A percentile compares a stretch with the other conserved stretches of the same genome.
Conservation (phyloP, 208 protist genomes). For the Crithidia brevicula region DNA sequence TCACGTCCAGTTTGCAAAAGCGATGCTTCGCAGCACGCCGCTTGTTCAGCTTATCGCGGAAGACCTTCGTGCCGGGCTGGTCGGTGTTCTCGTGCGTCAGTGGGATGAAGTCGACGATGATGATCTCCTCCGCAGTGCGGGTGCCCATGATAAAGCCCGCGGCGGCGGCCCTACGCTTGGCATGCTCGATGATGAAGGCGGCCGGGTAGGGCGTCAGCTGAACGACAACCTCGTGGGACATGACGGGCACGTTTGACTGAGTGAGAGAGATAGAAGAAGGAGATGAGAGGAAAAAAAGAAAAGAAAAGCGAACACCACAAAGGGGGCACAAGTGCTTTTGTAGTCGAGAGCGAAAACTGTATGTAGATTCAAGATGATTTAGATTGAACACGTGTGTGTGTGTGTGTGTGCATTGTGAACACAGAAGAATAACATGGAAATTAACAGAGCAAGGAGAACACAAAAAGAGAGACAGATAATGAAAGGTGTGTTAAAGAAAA, state of each 20-base stretch:
- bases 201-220: slow-evolving; percentile 77
- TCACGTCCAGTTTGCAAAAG: slow-evolving; percentile 49
- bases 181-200: slow-evolving; percentile 82
- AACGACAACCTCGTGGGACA: slow-evolving; percentile 23
- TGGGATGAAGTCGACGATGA: slow-evolving; percentile 74
- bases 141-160: slow-evolving; percentile 76
- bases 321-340: background rate
- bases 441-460: background rate
- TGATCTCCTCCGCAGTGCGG: slow-evolving; percentile 44
- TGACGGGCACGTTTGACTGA: too few species aligned
- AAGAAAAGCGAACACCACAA: slow-evolving; percentile 2
- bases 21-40: slow-evolving; percentile 49
- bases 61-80: slow-evolving; percentile 31
- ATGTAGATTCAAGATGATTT: too few species aligned
- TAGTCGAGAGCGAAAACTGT: too few species aligned
- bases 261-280: background rate
- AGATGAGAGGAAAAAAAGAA: background rate
- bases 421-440: background rate
- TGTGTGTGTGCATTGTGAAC: too few species aligned
- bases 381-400: too few species aligned
- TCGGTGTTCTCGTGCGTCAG: slow-evolving; percentile 53
- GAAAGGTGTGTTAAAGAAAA: background rate
- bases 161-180: slow-evolving; percentile 66
- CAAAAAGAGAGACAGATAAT: background rate
- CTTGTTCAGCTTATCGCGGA: slow-evolving; percentile 42